These are phyloP conservation scores for Sporothrix pseudoabietina DNA, from an alignment of 2,329 filamentous ascomycete species.

Conservation along the genomic window DNA sequence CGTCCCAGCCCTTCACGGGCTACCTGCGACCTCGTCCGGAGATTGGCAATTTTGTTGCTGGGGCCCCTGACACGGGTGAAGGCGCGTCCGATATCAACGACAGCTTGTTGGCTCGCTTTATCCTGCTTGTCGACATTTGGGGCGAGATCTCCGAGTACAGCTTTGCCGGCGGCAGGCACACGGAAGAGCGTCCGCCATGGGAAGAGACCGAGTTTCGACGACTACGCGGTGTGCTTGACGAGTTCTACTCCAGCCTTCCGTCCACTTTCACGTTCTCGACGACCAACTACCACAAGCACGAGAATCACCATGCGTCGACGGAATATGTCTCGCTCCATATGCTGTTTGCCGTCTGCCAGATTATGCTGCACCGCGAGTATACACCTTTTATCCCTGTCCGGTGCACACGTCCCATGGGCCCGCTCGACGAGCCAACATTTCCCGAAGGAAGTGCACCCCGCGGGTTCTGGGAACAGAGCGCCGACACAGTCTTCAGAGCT, in stretches of 20 bases:
- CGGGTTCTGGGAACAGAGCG: conserved; percentile 65
- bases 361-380: conserved; percentile 70
- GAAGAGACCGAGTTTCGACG: conserved; percentile 55
- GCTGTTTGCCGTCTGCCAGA: conserved; percentile 64
- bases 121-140: conserved; percentile 62
- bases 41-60: neutral
- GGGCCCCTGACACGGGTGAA: conserved; percentile 27
- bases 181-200: conserved; percentile 61
- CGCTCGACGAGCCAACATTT: conserved; percentile 61
- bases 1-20: conserved; percentile 57
- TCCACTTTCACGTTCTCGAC: conserved; percentile 59
- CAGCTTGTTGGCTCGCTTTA: conserved; percentile 55
- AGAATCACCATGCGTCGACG: conserved; percentile 63
- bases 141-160: conserved; percentile 61
- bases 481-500: conserved; percentile 63
- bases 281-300: conserved; percentile 66
- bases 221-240: conserved; percentile 54
- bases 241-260: conserved; percentile 58
- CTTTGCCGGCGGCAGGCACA: conserved; percentile 54
- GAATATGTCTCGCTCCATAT: conserved; percentile 69
- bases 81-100: conserved; percentile 40
- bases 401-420: conserved; percentile 53
- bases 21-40: conserved; percentile 44
- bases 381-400: conserved; percentile 67
- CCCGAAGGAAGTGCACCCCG: conserved; percentile 50